Evolutionary conservation across 2,329 filamentous ascomycete genomes (phyloP).

Genomic region (Fusarium poae): DNA sequence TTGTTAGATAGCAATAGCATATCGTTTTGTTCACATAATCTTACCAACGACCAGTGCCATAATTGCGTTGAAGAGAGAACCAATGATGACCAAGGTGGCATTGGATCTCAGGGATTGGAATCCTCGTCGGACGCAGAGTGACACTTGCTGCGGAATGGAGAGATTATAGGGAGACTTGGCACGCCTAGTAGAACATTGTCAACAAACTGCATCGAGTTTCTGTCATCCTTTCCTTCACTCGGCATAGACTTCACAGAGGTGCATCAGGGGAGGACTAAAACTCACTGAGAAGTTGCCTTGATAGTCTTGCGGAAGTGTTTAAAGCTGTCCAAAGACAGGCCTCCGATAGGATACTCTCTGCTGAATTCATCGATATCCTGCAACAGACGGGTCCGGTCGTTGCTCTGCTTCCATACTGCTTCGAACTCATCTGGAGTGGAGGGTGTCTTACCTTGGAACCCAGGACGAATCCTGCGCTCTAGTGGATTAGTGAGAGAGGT

Average conservation of each 20-base stretch:
- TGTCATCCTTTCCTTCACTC: too few species aligned
- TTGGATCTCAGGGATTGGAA: not conserved
- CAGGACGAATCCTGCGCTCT: constrained; percentile 51
- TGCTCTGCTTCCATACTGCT: constrained; percentile 48
- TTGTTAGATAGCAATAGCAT: not conserved
- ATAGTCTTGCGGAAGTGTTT: not conserved
- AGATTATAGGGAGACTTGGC: not conserved
- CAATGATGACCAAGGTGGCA: not conserved
- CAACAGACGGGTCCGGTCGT: not conserved
- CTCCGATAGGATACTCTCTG: not conserved
- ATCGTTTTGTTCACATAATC: fast-evolving
- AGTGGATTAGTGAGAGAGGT: constrained; percentile 62
- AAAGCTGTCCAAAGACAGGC: not conserved
- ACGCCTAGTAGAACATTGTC: not conserved
- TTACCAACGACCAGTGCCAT: constrained; percentile 63
- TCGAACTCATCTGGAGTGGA: constrained; percentile 56
- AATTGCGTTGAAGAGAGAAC: constrained; percentile 57
- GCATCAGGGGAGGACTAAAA: too few species aligned
- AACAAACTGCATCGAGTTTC: too few species aligned
- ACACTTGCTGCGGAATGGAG: not conserved
- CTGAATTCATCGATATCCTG: not conserved
- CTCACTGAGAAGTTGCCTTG: not conserved
- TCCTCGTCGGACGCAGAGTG: not conserved
- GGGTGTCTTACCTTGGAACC: constrained; percentile 52
- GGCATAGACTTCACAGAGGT: not conserved